A percentile compares a stretch with the other conserved stretches of the same genome.
phyloP scores from a whole-genome alignment of 805 yeast genomes.

The Starmerella roubikii region DNA sequence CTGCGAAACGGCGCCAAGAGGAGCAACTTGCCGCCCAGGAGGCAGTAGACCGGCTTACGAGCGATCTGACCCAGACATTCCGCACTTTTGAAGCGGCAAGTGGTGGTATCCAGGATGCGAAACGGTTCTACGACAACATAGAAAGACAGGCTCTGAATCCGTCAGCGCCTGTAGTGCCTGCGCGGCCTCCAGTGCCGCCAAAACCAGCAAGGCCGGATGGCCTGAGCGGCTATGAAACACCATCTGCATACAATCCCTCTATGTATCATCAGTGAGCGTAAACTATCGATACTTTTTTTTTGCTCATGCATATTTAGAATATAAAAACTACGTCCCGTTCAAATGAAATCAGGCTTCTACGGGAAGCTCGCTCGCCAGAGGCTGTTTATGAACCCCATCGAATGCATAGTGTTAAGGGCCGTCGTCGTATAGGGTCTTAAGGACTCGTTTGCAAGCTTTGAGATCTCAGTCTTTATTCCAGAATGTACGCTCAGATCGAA shows the following conservation, averaged over 20 bases:
- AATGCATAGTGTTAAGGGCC: too few species aligned
- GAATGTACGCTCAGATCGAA: conserved; percentile 18
- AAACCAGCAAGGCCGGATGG: conserved; percentile 5
- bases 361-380: too few species aligned
- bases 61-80: conserved; percentile 36
- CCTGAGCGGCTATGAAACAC: conserved; percentile 17
- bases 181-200: conserved; percentile 13
- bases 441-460: not conserved
- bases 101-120: conserved; percentile 49
- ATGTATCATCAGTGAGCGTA: too few species aligned
- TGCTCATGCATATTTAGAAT: too few species aligned
- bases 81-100: conserved; percentile 45
- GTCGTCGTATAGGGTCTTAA: too few species aligned
- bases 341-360: too few species aligned
- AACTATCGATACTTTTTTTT: too few species aligned
- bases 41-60: conserved; percentile 29
- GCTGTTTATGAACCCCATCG: too few species aligned
- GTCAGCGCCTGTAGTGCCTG: conserved; percentile 20
- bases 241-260: conserved; percentile 18
- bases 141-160: conserved; percentile 25
- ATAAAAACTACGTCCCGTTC: too few species aligned
- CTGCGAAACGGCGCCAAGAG: conserved; percentile 29
- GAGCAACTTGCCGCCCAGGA: conserved; percentile 27
- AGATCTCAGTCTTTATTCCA: too few species aligned
- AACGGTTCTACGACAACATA: conserved; percentile 46